Base-by-base conservation (phyloP, 2,329 filamentous ascomycete genomes). In the Xylariaceae sp. region DNA sequence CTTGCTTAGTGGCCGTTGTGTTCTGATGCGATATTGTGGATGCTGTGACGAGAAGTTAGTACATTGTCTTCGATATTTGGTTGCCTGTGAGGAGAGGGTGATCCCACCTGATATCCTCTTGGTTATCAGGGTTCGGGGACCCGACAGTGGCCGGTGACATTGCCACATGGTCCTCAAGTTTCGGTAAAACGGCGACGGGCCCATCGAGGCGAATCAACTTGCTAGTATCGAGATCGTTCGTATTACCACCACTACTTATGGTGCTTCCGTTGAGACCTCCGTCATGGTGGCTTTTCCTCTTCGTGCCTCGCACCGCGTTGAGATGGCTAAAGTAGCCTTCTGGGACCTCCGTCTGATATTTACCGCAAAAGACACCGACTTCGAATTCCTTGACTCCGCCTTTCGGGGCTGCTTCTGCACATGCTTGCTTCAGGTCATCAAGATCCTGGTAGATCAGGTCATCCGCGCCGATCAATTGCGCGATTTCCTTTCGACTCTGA, bases 301-400 rank as follows among this genome's bases (percentile, higher is more conserved):
- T 86, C 69, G 89, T 85, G 44, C 86, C 87, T 49, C 89, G 79
- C 16, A 91, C 72, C 54, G 79, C 75, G 71, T 89, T 86, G 5
- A 95, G 77, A 64, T 90, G 88, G 61, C 89, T 83, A 62, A 96
- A 94, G 73, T 96, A 96, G 36, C 81, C 85, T 6, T 85, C 80
- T 1, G 86, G 81, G 1, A 96, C 87, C 0, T 84, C 83, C 0
- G 92, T 96, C 57, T 89, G 79, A 71, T 96, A 96, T 59, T 85
- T 83, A 43, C 92, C 92, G 66, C 85, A 90, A 74, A 97, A 96
- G 8, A 96, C 92, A 50, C 92, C 92, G 2, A 95, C 85, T 68
- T 97, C 92, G 61, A 96, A 96, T 51, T 86, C 76, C 8, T 76
- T 76, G 63, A 81, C 68, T 32, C 75, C 73, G 56, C 80, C 72